These are phyloP conservation scores for Cutaneotrichosporon daszewskae DNA, from an alignment of 1,284 basidiomycete species.

Conservation along the genomic window DNA sequence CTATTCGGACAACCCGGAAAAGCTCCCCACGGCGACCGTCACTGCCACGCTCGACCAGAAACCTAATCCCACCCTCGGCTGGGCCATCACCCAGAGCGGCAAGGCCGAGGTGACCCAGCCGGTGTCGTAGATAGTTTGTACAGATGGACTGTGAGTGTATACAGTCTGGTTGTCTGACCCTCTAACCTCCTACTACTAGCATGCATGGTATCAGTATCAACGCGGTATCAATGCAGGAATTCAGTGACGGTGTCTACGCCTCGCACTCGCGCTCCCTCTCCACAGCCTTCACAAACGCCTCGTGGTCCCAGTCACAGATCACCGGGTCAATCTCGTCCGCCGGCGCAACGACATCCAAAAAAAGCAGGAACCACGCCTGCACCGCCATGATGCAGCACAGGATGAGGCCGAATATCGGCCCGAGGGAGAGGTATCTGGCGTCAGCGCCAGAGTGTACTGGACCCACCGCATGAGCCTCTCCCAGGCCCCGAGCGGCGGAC, in stretches of 20 bases:
- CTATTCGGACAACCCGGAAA: conserved; percentile 11
- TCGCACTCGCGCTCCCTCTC: background rate
- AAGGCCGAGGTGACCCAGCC: conserved; percentile 1
- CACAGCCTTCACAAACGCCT: conserved; percentile 11
- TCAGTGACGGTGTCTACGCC: background rate
- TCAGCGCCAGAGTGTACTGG: background rate
- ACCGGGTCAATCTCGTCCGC: conserved; percentile 42
- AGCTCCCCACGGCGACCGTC: conserved; percentile 35
- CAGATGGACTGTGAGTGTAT: too few species aligned
- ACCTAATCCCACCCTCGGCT: conserved; percentile 34
- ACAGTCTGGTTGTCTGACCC: too few species aligned
- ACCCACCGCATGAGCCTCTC: conserved; percentile 65
- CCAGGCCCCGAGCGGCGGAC: conserved; percentile 60
- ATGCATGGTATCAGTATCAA: background rate
- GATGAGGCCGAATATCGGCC: conserved; percentile 49
- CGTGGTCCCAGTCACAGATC: conserved; percentile 19
- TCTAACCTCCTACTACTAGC: too few species aligned
- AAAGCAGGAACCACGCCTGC: conserved; percentile 44
- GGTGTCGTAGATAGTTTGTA: too few species aligned
- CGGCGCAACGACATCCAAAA: conserved; percentile 41
- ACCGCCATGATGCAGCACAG: conserved; percentile 50
- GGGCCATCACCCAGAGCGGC: conserved; percentile 40
- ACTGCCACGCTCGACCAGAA: conserved; percentile 37
- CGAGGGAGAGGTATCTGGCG: conserved; percentile 43
- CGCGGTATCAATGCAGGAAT: background rate